Conservation (phyloP, 1,284 basidiomycete species). For the Cerioporus squamosus region DNA sequence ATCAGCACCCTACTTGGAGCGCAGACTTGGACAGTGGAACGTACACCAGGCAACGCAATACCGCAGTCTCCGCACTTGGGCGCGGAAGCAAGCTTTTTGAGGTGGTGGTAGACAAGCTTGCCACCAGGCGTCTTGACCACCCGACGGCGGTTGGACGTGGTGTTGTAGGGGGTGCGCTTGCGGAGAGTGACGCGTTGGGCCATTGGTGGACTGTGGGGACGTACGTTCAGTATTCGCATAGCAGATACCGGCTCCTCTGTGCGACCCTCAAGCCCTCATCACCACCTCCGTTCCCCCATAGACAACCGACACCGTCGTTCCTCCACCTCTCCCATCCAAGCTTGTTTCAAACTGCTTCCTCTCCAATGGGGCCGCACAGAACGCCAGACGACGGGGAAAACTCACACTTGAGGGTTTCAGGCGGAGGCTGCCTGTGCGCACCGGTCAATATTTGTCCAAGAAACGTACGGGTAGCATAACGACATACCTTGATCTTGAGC, state of each 20-base stretch:
- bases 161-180: constrained; percentile 99
- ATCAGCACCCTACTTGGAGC: no score
- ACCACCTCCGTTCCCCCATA: no score
- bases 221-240: constrained; percentile 13
- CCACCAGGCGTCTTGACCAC: constrained; percentile 98
- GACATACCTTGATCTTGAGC: constrained; percentile 40
- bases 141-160: constrained; percentile 93
- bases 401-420: constrained; percentile 31
- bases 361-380: not conserved
- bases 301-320: not conserved
- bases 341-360: not conserved
- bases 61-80: constrained; percentile 99
- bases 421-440: constrained; percentile 20
- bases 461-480: constrained; percentile 23
- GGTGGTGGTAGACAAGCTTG: constrained; percentile 89
- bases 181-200: constrained; percentile 99
- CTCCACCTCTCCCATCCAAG: not conserved
- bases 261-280: constrained; percentile 1
- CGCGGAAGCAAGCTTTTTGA: constrained; percentile 84
- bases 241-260: not conserved
- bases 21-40: constrained; percentile 36
- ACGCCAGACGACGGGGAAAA: not conserved
- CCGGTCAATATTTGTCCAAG: constrained; percentile 11
- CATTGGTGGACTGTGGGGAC: constrained; percentile 58
- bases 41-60: constrained; percentile 87